These are phyloP conservation scores for Lipomyces yamadae DNA, from an alignment of 805 yeast genomes.

Conservation along the genomic window DNA sequence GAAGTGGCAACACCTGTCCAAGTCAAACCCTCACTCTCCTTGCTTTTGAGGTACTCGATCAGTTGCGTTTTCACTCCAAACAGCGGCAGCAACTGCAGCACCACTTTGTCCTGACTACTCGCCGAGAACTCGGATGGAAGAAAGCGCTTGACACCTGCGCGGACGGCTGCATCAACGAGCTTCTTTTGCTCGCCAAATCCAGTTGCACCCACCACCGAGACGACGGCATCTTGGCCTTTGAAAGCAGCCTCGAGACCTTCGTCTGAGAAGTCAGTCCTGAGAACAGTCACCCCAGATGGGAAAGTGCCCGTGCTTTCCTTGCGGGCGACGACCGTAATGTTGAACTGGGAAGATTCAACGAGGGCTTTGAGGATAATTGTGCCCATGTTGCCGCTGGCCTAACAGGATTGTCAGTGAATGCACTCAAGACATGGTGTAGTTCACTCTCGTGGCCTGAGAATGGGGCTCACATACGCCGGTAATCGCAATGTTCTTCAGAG, in stretches of 20 bases:
- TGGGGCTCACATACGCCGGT: too few species aligned
- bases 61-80: neutral
- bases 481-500: too few species aligned
- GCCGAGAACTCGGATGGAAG: neutral
- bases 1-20: neutral
- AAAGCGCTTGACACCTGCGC: neutral
- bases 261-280: neutral
- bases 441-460: too few species aligned
- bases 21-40: neutral
- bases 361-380: neutral
- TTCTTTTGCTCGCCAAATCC: neutral
- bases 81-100: neutral
- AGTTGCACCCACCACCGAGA: too few species aligned
- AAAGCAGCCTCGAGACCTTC: neutral
- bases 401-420: too few species aligned
- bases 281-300: neutral
- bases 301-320: neutral
- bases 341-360: too few species aligned
- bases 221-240: neutral
- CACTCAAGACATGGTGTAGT: too few species aligned
- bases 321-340: neutral
- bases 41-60: too few species aligned
- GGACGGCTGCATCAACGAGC: neutral
- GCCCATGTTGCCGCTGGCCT: neutral
- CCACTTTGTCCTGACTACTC: neutral